Base-by-base conservation (phyloP, 768 basidiomycete genomes). In the Calocybe gangraenosa region DNA sequence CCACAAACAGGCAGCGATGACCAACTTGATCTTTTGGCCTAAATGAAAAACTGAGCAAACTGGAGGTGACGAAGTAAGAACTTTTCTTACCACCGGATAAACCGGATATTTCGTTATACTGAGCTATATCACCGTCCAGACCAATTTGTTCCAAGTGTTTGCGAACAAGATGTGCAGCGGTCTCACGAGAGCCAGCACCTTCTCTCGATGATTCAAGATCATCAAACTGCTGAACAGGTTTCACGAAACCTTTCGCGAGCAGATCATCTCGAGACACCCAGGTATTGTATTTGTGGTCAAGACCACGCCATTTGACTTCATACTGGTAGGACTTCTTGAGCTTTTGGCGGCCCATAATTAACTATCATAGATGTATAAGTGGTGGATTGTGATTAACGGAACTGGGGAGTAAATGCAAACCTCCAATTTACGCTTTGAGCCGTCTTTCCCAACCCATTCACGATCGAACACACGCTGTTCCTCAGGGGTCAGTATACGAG, bases 11-110 rank as follows among this genome's bases (percentile, higher is more conserved):
- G 94, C 94, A 13, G 87, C 94, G 53, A 92, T 86, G 42, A 93
- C 92, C 36, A 92, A 76, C 71, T 98, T 96, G 70, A 98, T 96
- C 68, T 98, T 97, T 65, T 98, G 94, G 49, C 87, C 84, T 87
- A 51, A 44, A 30, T 34, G 28, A 46, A 42, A 55, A 55, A 45
- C 4, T 40, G 14, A 28, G 11, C 11, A 5, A 28, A 28, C 25
- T 20, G 7, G 3, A 22, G 10, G n/a, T 10, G 18, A n/a, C 3
- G 35, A 51, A 14, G 49, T n/a, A 44, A 28, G 18, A 46, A 32
- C n/a, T n/a, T n/a, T n/a, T 14, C 70, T 53, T 60, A 83, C 93
- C 94, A 65, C 95, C 95, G 14, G 91, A 94, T 36, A 97, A 70
- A 31, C 95, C 94, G 28, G 81, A 79, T 59, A 97, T 93, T 68